Evolutionary conservation across 805 yeast genomes (phyloP).

Genomic region (Saccharomycopsis synnaedendra): DNA sequence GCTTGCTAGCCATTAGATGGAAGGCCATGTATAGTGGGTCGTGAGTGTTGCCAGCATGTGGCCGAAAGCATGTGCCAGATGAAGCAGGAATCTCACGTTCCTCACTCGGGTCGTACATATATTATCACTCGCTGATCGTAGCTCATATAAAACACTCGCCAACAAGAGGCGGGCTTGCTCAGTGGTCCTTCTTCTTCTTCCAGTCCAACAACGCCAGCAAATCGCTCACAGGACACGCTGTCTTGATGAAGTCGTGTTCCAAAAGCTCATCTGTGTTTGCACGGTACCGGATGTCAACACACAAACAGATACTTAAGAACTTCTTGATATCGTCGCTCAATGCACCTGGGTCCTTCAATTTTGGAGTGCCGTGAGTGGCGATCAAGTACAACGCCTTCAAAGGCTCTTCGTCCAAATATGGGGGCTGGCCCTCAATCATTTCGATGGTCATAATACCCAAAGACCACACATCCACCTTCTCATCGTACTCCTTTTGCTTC

Average conservation of each 20-base stretch:
- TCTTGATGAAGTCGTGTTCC: slow-evolving; percentile 58
- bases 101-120: too few relatives aligned
- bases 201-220: slow-evolving; percentile 49
- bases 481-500: slow-evolving; percentile 87
- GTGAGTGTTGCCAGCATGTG: too few relatives aligned
- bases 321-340: slow-evolving; percentile 70
- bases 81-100: too few relatives aligned
- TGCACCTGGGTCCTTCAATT: slow-evolving; percentile 75
- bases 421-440: slow-evolving; percentile 99
- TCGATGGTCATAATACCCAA: slow-evolving; percentile 96
- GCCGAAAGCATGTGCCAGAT: too few relatives aligned
- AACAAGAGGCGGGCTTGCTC: neutral
- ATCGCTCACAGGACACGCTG: slow-evolving; percentile 49
- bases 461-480: slow-evolving; percentile 96
- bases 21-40: too few relatives aligned
- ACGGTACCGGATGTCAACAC: slow-evolving; percentile 88
- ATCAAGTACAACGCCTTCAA: slow-evolving; percentile 85
- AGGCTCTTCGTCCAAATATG: slow-evolving; percentile 93
- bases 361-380: slow-evolving; percentile 95
- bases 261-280: slow-evolving; percentile 85
- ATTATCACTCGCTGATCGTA: too few relatives aligned
- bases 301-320: slow-evolving; percentile 80
- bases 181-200: slow-evolving; percentile 22
- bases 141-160: too few relatives aligned
- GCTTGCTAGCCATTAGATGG: too few relatives aligned